Evolutionary conservation across 352 stramenopile species (phyloP), one percentile per base, ranked within the genome.

Genomic region (Phytophthora sp.): DNA sequence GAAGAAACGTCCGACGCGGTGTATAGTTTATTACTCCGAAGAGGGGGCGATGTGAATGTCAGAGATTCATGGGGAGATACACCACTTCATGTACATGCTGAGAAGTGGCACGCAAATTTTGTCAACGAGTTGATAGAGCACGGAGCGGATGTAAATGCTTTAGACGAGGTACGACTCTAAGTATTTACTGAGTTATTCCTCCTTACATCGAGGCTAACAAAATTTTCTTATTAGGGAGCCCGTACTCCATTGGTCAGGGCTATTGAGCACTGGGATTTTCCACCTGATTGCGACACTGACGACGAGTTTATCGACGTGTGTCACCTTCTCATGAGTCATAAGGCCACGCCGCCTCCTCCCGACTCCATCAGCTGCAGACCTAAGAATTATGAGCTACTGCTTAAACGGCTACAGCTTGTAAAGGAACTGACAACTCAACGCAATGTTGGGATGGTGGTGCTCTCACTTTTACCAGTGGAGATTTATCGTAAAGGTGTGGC

Each of bases 231-330:
- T n/a, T 31, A 76, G 68, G 63, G 66, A 23, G 60, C 65, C 18
- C 39, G 51, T 15, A 70, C 63, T n/a, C 51, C 63, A 13, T 44
- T 76, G 16, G 9, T 46, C 12, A 38, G 63, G 26, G 63, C 63
- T 1, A 49, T 76, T 15, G 23, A 62, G 21, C 63, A 68, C 53
- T 71, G 54, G 61, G 49, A 51, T 1, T 68, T 63, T 23, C 20
- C n/a, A 54, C n/a, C 35, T 49, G 56, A 53, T 23, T 54, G 57
- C 31, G 11, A 60, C 13, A 56, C 71, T 53, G 68, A 72, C 53
- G 62, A 66, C 41, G 31, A 69, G 11, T 76, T 76, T 15, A 72
- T 76, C 12, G 63, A 73, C 18, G 46, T 76, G 13, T 73, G 63
- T 13, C 68, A 69, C 24, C 55, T 58, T 36, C 52, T 76, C 29